phyloP scores from a whole-genome alignment of 2,329 filamentous ascomycete species.

The Diaporthe citri region DNA sequence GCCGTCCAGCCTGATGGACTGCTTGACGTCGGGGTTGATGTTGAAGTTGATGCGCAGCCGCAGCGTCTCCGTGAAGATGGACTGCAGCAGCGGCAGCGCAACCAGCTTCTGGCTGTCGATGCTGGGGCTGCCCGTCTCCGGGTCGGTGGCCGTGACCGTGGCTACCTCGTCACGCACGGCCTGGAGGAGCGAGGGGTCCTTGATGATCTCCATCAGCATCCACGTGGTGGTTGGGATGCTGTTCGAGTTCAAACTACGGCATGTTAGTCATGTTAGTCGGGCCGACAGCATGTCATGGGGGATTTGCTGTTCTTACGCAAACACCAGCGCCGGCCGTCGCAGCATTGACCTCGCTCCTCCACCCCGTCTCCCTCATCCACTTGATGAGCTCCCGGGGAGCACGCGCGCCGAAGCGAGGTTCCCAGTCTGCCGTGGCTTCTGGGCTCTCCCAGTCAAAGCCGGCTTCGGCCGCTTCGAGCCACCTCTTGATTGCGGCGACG shows the following conservation, averaged over 20 bases:
- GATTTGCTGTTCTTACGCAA: constrained; percentile 24
- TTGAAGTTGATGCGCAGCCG: constrained; percentile 46
- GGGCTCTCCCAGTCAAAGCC: constrained; percentile 38
- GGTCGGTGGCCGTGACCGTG: background rate
- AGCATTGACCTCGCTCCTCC: constrained; percentile 10
- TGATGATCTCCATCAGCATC: constrained; percentile 40
- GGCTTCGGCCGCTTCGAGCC: background rate
- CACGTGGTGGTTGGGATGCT: constrained; percentile 40
- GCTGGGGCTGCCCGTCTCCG: background rate
- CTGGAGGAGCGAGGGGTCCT: constrained; percentile 33
- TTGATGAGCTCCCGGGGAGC: constrained; percentile 34
- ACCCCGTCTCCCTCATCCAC: constrained; percentile 34
- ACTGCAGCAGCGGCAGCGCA: constrained; percentile 46
- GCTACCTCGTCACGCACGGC: constrained; percentile 36
- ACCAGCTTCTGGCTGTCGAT: constrained; percentile 43
- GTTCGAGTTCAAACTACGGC: constrained; percentile 40
- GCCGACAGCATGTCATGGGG: background rate
- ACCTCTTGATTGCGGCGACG: constrained; percentile 19
- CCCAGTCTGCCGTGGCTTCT: constrained; percentile 39
- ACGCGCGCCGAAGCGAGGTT: constrained; percentile 41
- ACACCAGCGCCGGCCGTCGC: constrained; percentile 20
- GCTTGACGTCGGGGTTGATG: constrained; percentile 43
- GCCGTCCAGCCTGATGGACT: constrained; percentile 41
- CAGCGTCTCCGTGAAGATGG: constrained; percentile 46
- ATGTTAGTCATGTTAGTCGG: background rate